These are phyloP conservation scores for Pyrenochaeta sp. DNA, from an alignment of 2,329 filamentous ascomycete genomes.

Conservation along the genomic window DNA sequence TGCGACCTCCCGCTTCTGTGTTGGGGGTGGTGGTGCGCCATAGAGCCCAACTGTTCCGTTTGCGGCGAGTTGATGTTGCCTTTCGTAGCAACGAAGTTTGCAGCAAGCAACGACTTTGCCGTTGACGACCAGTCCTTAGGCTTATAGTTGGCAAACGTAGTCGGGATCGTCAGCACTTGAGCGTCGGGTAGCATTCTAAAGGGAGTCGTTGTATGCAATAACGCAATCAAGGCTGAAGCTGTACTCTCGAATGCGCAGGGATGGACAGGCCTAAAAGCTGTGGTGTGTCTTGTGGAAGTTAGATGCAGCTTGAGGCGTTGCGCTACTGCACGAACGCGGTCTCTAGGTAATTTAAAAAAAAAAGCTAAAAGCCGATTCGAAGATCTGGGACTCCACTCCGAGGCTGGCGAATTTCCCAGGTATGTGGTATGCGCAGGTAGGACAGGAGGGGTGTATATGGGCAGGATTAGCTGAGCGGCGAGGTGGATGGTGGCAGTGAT, in stretches of 20 bases:
- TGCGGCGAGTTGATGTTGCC: conserved; percentile 16
- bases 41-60: conserved; percentile 18
- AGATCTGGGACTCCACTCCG: conserved; percentile 6
- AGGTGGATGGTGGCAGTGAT: conserved; percentile 27
- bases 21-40: conserved; percentile 29
- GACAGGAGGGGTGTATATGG: conserved; percentile 34
- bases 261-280: conserved; percentile 23
- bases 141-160: conserved; percentile 33
- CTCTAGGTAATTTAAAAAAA: conserved; percentile 38
- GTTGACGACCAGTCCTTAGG: conserved; percentile 30
- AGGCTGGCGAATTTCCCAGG: conserved; percentile 25
- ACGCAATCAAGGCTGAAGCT: conserved; percentile 34
- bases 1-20: conserved; percentile 22
- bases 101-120: conserved; percentile 24
- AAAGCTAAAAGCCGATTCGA: conserved; percentile 26
- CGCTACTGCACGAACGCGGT: conserved; percentile 42
- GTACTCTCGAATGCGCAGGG: conserved; percentile 26
- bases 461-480: conserved; percentile 31
- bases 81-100: conserved; percentile 26
- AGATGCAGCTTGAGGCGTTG: conserved; percentile 35
- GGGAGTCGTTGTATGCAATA: conserved; percentile 28
- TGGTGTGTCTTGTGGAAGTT: conserved; percentile 34
- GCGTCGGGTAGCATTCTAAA: conserved; percentile 43
- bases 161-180: conserved; percentile 39
- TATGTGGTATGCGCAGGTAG: conserved; percentile 31